Evolutionary conservation across 2,329 filamentous ascomycete genomes (phyloP).

Genomic region (Trichoderma polysporum): DNA sequence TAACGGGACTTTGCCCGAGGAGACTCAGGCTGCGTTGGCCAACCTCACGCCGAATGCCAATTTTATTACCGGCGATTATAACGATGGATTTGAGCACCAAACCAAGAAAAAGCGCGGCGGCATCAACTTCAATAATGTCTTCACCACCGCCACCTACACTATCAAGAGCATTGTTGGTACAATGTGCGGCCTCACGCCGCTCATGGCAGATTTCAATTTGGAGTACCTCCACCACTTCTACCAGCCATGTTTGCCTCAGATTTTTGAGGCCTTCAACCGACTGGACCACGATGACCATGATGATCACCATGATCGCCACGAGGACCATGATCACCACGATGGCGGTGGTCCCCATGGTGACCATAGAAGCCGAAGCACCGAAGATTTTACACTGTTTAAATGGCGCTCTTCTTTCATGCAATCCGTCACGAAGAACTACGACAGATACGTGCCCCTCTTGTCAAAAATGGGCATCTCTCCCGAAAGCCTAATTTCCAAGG

Average conservation of each 20-base stretch:
- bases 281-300: constrained; percentile 24
- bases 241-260: constrained; percentile 45
- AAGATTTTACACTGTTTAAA: constrained; percentile 28
- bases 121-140: constrained; percentile 41
- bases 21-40: constrained; percentile 31
- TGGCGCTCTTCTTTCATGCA: constrained; percentile 37
- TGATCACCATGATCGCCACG: not conserved
- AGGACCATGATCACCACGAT: not conserved
- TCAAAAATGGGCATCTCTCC: constrained; percentile 31
- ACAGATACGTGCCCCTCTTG: constrained; percentile 33
- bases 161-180: constrained; percentile 44
- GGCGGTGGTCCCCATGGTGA: not conserved
- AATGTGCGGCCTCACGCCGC: constrained; percentile 43
- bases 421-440: constrained; percentile 34
- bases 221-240: constrained; percentile 44
- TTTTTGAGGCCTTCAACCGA: constrained; percentile 37
- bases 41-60: constrained; percentile 36
- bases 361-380: constrained; percentile 11
- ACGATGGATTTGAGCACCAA: constrained; percentile 35
- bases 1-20: constrained; percentile 35
- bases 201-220: constrained; percentile 44
- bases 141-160: constrained; percentile 45
- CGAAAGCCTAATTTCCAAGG: constrained; percentile 29
- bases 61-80: constrained; percentile 37
- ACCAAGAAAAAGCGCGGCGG: constrained; percentile 35